Percentiles rank a stretch among this genome's conserved stretches.
These are phyloP conservation scores for Eutrema heterophyllum DNA, from an alignment of 345 rosid genomes.

Conservation along the genomic window DNA sequence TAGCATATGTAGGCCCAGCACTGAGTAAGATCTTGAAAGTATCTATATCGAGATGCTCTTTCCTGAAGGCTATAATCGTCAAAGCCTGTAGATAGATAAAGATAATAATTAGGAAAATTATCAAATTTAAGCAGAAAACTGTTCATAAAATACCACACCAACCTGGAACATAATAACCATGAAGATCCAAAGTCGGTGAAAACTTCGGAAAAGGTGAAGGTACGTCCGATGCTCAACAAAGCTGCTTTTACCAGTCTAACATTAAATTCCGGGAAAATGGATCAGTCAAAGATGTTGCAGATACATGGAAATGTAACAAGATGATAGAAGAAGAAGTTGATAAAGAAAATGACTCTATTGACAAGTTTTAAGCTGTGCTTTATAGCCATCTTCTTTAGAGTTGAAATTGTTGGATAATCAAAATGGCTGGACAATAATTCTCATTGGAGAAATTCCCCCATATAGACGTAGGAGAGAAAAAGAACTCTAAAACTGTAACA, in stretches of 20 bases:
- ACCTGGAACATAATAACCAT: slow-evolving; percentile 96
- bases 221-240: slow-evolving; percentile 98
- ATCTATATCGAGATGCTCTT: slow-evolving; percentile 48
- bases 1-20: slow-evolving; percentile 76
- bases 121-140: slow-evolving; percentile 6
- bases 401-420: neutral
- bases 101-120: neutral
- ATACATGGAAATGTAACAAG: slow-evolving; percentile 11
- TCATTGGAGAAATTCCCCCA: neutral
- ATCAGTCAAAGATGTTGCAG: slow-evolving; percentile 12
- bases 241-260: slow-evolving; percentile 88
- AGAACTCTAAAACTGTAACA: neutral
- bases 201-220: slow-evolving; percentile 92
- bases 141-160: slow-evolving; percentile 14
- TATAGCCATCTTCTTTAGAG: neutral
- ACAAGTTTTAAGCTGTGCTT: slow-evolving; percentile 3
- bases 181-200: slow-evolving; percentile 95
- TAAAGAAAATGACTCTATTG: neutral
- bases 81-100: slow-evolving; percentile 50
- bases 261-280: slow-evolving; percentile 4
- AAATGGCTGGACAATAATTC: neutral
- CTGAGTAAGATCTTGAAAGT: slow-evolving; percentile 80
- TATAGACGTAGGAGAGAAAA: neutral
- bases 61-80: slow-evolving; percentile 78
- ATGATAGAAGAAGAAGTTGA: slow-evolving; percentile 8